Conservation (phyloP, 139 green algal species). For the Volvox reticuliferus region DNA sequence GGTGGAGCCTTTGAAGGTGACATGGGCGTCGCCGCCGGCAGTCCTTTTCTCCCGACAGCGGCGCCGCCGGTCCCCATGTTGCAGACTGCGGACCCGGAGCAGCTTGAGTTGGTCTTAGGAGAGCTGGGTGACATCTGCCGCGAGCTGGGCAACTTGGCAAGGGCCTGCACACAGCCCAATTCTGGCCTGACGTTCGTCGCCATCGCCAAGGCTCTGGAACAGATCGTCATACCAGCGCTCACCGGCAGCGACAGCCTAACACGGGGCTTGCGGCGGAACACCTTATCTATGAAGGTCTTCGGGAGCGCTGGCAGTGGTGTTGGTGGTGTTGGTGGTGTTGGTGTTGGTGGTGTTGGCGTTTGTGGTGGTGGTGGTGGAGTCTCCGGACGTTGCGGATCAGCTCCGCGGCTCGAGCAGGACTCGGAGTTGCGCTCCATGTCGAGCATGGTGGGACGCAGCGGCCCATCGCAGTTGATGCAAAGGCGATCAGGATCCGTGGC, state of each 20-base stretch:
- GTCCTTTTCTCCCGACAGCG: background rate
- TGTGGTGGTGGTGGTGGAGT: background rate
- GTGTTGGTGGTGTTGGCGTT: background rate
- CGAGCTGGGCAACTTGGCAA: constrained; percentile 15
- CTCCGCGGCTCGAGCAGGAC: background rate
- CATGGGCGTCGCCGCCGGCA: background rate
- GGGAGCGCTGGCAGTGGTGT: background rate
- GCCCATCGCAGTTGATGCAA: background rate
- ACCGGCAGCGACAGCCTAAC: background rate
- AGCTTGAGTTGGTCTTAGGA: background rate
- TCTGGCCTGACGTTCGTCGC: background rate
- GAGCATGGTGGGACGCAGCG: background rate
- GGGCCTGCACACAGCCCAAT: background rate
- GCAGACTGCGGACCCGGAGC: background rate
- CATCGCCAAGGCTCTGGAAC: background rate
- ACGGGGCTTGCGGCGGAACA: background rate
- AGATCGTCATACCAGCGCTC: background rate
- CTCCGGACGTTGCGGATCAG: background rate
- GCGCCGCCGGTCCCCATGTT: background rate
- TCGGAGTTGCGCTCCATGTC: background rate
- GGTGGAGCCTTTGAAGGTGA: background rate
- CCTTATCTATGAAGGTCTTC: background rate
- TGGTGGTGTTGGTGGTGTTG: background rate
- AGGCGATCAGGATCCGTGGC: background rate
- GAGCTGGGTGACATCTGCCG: background rate